phyloP scores from a whole-genome alignment of 495 filamentous ascomycete species.

The Sordaria brevicollis region DNA sequence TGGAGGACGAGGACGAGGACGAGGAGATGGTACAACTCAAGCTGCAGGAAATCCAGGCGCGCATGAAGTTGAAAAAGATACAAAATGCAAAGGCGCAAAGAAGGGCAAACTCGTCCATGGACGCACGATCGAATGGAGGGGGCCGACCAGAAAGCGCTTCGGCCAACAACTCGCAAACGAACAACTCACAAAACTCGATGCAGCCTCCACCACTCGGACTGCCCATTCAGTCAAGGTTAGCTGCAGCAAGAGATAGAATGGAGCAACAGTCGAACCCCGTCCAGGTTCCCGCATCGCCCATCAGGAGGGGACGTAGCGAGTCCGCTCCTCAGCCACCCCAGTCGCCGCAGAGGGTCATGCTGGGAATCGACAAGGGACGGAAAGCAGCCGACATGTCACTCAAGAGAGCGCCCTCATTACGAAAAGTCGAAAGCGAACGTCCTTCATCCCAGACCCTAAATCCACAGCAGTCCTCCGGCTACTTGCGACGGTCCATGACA shows the following conservation, averaged over 20 bases:
- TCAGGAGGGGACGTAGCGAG: conserved; percentile 35
- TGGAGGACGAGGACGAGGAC: conserved; percentile 67
- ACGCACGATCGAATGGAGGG: conserved; percentile 7
- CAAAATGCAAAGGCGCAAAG: conserved; percentile 47
- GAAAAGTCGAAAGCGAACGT: conserved; percentile 19
- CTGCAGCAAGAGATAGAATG: conserved; percentile 17
- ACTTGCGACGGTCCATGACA: conserved; percentile 33
- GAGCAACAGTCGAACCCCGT: conserved; percentile 37
- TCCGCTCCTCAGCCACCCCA: conserved; percentile 35
- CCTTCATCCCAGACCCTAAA: neutral
- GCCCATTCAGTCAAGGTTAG: conserved; percentile 15
- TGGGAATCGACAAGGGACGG: conserved; percentile 87
- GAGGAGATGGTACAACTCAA: conserved; percentile 81
- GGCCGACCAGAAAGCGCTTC: conserved; percentile 6
- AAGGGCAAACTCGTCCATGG: conserved; percentile 9
- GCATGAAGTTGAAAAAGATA: conserved; percentile 79
- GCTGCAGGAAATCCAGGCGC: conserved; percentile 75
- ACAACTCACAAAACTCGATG: neutral
- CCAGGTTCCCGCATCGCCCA: conserved; percentile 76
- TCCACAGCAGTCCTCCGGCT: conserved; percentile 20
- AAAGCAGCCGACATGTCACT: conserved; percentile 77
- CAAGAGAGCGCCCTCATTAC: conserved; percentile 53
- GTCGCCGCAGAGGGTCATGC: conserved; percentile 66
- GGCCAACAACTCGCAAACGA: neutral
- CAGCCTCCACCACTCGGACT: neutral